These are phyloP conservation scores for Ilyonectria destructans DNA, from an alignment of 2,329 filamentous ascomycete genomes.

Conservation along the genomic window DNA sequence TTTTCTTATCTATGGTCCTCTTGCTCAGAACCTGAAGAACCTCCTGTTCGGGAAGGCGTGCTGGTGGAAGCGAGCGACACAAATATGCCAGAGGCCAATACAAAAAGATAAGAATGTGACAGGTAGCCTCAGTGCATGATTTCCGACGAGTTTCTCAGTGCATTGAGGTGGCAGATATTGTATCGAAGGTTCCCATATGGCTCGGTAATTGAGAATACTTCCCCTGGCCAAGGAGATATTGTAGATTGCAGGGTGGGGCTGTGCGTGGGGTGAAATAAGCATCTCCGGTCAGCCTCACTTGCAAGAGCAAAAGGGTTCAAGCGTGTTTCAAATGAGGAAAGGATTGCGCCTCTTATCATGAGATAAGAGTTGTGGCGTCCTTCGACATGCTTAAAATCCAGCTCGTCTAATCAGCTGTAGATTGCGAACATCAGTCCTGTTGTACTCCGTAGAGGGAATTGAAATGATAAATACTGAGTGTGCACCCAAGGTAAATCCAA, in stretches of 20 bases:
- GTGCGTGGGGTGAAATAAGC: slow-evolving; percentile 7
- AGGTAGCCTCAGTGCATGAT: not conserved
- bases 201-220: not conserved
- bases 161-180: not conserved
- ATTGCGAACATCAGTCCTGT: no score
- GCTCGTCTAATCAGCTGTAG: no score
- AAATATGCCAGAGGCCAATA: not conserved
- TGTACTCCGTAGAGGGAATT: no score
- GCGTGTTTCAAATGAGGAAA: no score
- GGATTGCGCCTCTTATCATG: no score
- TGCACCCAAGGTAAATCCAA: no score
- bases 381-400: no score
- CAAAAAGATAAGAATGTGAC: not conserved
- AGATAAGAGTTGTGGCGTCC: no score
- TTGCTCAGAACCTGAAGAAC: not conserved
- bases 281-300: slow-evolving; percentile 4
- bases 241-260: slow-evolving; percentile 1
- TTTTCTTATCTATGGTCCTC: not conserved
- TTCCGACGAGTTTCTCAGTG: not conserved
- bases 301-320: no score
- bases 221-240: not conserved
- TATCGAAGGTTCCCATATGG: not conserved
- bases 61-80: not conserved
- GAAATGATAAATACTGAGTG: no score
- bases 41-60: not conserved